phyloP scores from a whole-genome alignment of 2,329 filamentous ascomycete genomes.

The Penicillium sp. region DNA sequence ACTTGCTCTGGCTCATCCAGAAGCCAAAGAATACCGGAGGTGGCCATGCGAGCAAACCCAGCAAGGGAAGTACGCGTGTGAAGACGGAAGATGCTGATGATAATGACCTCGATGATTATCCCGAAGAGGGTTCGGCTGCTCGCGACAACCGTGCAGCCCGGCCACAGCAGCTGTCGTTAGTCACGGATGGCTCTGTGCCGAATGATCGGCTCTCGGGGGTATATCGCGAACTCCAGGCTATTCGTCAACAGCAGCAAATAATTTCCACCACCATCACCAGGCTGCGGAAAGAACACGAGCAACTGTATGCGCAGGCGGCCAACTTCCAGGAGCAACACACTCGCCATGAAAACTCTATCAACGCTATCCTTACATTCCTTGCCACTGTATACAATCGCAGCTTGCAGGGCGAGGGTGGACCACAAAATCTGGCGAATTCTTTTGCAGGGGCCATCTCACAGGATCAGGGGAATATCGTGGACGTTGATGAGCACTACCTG shows the following conservation, averaged over 20 bases:
- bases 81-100: constrained; percentile 61
- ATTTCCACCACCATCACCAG: constrained; percentile 79
- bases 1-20: constrained; percentile 91
- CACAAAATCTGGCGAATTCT: constrained; percentile 77
- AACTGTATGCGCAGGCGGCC: constrained; percentile 80
- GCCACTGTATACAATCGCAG: constrained; percentile 95
- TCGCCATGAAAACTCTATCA: constrained; percentile 97
- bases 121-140: constrained; percentile 38
- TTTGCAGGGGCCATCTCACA: constrained; percentile 71
- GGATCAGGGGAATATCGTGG: constrained; percentile 59
- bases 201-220: constrained; percentile 73
- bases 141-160: constrained; percentile 35
- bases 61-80: constrained; percentile 37
- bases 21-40: constrained; percentile 74
- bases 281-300: constrained; percentile 78
- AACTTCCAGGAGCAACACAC: constrained; percentile 89
- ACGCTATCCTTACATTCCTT: constrained; percentile 94
- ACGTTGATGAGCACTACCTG: constrained; percentile 54
- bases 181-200: constrained; percentile 46
- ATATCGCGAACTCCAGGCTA: constrained; percentile 72
- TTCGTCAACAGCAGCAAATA: constrained; percentile 80
- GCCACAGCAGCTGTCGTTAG: constrained; percentile 44
- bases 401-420: constrained; percentile 73
- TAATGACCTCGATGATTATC: constrained; percentile 57
- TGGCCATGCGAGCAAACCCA: constrained; percentile 52